These are phyloP conservation scores for Endogone sp. DNA, from an alignment of 192 early-diverging fungal genomes.

Conservation along the genomic window DNA sequence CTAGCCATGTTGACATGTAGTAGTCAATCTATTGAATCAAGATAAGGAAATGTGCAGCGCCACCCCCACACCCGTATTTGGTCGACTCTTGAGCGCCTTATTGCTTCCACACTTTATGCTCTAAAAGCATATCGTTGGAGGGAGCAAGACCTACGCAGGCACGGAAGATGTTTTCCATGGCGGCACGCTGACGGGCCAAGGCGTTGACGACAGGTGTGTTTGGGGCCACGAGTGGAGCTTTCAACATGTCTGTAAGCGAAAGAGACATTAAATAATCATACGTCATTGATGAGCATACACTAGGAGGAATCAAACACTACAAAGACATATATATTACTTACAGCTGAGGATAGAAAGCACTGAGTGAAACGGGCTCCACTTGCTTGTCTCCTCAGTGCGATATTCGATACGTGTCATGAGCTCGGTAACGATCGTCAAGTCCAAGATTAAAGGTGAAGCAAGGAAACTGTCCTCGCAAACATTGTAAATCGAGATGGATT, in stretches of 20 bases:
- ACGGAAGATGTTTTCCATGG: slow-evolving; percentile 97
- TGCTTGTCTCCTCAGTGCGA: slow-evolving; percentile 69
- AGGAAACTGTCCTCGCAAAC: slow-evolving; percentile 99
- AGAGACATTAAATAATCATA: slow-evolving; percentile 50
- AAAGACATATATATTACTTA: slow-evolving; percentile 1
- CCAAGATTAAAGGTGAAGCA: slow-evolving; percentile 96
- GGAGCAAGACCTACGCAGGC: slow-evolving; percentile 94
- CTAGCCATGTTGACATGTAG: too few species aligned
- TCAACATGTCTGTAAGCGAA: slow-evolving; percentile 71
- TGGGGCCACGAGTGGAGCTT: slow-evolving; percentile 92
- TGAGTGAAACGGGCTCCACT: slow-evolving; percentile 88
- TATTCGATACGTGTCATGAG: slow-evolving; percentile 96
- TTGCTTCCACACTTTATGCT: slow-evolving; percentile 67
- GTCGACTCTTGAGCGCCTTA: too few species aligned
- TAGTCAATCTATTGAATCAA: too few species aligned
- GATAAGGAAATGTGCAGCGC: too few species aligned
- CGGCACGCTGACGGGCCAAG: slow-evolving; percentile 88
- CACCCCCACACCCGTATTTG: too few species aligned
- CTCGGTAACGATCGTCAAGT: slow-evolving; percentile 93
- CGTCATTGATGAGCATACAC: too few species aligned
- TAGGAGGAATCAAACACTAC: not conserved
- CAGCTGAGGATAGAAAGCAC: slow-evolving; percentile 85
- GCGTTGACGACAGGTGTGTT: slow-evolving; percentile 97
- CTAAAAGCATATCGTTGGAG: slow-evolving; percentile 96
- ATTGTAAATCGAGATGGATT: slow-evolving; percentile 97